Evolutionary conservation across 371 early-diverging fungal genomes (phyloP), one percentile per base, ranked within the genome.

Genomic region (Mortierella sp.): DNA sequence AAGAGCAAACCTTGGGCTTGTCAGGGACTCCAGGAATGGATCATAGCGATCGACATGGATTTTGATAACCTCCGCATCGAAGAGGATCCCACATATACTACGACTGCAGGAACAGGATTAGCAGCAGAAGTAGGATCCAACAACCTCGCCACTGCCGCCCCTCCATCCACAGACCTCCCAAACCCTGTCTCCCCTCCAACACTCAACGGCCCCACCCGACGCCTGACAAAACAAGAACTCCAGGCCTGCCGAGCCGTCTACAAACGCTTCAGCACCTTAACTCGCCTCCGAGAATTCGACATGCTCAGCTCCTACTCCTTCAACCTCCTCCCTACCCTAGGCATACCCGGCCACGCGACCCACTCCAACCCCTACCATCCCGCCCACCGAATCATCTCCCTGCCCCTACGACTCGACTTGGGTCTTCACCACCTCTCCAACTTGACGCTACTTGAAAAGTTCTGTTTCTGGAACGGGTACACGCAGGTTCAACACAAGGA

Each of bases 21-120:
- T 63, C 60, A 18, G 1, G 41, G 75, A 32, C 65, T 79, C 10
- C 41, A 63, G 46, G 38, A 38, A 5, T 44, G 75, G 48, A 21
- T 18, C 10, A 63, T 71, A 4, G 75, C 51, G 43, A 79, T 79
- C 48, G 65, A 79, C 14, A 75, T 79, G 75, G 80, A 72, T 12
- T 60, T 71, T 48, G 65, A 65, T 32, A 18, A 21, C 38, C 65
- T 60, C 4, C 14, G 18, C 35, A 14, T 35, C 16, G 65, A 38
- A 18, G 18, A 16, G 10, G 11, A 12, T 65, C 35, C 35, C 7
- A 35, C 63, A 18, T 5, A 0, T 35, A 21, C 38, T 35, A 21
- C 65, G 8, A 10, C 38, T 10, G 35, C 65, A 21, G 65, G 24
- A 38, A 3, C 35, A 38, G 38, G 3, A 63, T 0, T 38, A 63